Base-by-base conservation (phyloP, 106 monocot species). In the Dendrobium huoshanense region DNA sequence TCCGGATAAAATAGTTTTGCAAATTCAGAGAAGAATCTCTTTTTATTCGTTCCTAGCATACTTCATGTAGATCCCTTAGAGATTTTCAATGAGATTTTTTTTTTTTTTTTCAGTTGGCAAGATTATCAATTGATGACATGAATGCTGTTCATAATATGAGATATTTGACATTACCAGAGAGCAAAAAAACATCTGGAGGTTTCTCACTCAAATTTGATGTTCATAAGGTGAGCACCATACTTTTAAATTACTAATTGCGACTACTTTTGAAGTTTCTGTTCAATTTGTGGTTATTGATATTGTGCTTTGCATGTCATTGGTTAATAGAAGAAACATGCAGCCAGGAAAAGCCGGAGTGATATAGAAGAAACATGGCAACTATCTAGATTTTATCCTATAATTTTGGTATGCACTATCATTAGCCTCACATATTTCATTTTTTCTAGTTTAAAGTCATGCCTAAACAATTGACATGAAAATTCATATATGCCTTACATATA, bases 201-300 rank as follows among this genome's bases (percentile, higher is more conserved):
- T 95, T 99, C 86, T 88, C 94, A 80, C 91, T 99, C 72, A 95
- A 92, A 72, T 99, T 99, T 86, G 95, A 95, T 87, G 81, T 82
- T 40, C 81, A 85, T n/a, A 95, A 87, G 95, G 95, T 95, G 81
- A 85, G 17, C 33, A 75, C 78, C 15, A 55, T 55, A 40, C 4
- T 79, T 58, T 45, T 25, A 55, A 25, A 74, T 47, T 61, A 61
- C 16, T 47, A 56, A 48, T 40, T 47, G 22, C 16, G 9, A 11
- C 68, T 19, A 29, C 1, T 10, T 67, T 4, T 25, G 45, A 54
- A 37, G 11, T 79, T 72, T 72, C 7, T 44, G 8, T 76, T 24
- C 27, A 42, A 77, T 24, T 16, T 10, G 20, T 65, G 18, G 78
- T 31, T 61, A n/a, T 65, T 67, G 8, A 65, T 75, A 27, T 24